Evolutionary conservation across 106 monocot species (phyloP), one percentile per base, ranked within the genome.

Genomic region (Cymbidium sinense): DNA sequence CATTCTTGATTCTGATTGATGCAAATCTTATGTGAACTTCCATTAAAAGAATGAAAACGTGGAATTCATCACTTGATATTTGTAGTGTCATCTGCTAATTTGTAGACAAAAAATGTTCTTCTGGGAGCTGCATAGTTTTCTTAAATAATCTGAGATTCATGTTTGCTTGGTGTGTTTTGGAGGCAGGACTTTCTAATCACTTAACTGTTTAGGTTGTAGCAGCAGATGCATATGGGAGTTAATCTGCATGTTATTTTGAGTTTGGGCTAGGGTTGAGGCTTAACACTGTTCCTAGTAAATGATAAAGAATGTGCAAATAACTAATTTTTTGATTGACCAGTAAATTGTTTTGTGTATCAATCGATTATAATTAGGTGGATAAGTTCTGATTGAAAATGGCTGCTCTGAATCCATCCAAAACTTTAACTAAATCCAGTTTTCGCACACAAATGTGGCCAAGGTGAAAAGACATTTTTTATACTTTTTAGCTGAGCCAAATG

Each of bases 21-120:
- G 20, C 5, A 71, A 11, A 7, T 71, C 37, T 21, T 39, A 36
- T 39, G 7, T 36, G 33, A 36, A 20, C 37, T 39, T 39, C 19
- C 21, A 71, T 71, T 6, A 5, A n/a, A 71, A 39, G 37, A 21
- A 11, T n/a, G n/a, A n/a, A n/a, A n/a, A 4, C 37, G 13, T 71
- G 34, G 21, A 21, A 23, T 39, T 71, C 71, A 71, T 71, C 37
- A 37, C 39, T 71, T 37, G 71, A 71, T 21, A 39, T 71, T 67
- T 31, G 15, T 67, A 67, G 67, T 67, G 67, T 29, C 25, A 64
- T 62, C 2, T 28, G n/a, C 1, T 62, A 25, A n/a, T 62, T 62
- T 62, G 23, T 65, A 29, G 65, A 30, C 29, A 12, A 30, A 29
- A 65, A 65, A 65, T 58, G 23, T 30, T 29, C 65, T 11, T 29